Conservation (phyloP, 139 green algal genomes). For the Ettlia oleoabundans region DNA sequence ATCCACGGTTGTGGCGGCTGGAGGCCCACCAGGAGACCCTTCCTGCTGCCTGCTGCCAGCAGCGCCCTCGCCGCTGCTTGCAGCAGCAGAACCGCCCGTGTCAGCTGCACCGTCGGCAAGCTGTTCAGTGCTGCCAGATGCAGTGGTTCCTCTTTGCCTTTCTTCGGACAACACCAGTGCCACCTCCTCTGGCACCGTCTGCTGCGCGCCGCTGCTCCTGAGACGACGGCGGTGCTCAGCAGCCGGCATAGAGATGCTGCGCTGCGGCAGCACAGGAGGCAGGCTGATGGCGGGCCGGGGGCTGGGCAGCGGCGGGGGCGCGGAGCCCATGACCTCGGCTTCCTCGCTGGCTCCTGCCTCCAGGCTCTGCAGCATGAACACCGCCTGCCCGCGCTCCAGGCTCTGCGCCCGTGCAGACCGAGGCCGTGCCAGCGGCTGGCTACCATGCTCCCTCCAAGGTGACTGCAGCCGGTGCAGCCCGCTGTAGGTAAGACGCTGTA, state of each 20-base stretch:
- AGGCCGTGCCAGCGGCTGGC: neutral
- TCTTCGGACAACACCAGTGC: neutral
- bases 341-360: neutral
- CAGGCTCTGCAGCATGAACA: conserved; percentile 25
- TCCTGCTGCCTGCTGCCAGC: too few species aligned
- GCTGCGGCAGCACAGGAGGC: neutral
- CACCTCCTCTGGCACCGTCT: neutral
- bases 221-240: neutral
- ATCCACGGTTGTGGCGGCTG: too few species aligned
- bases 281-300: conserved; percentile 26
- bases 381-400: conserved; percentile 12
- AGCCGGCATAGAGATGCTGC: neutral
- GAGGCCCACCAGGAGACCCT: too few species aligned
- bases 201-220: neutral
- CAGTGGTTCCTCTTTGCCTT: neutral
- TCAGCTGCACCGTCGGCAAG: too few species aligned
- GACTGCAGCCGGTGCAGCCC: conserved; percentile 11
- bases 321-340: neutral
- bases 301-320: conserved; percentile 10
- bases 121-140: neutral
- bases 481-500: neutral
- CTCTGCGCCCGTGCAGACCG: neutral
- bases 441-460: neutral
- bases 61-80: too few species aligned
- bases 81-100: too few species aligned